Base-by-base conservation (phyloP, 495 filamentous ascomycete species). In the Thermochaetoides thermophila region DNA sequence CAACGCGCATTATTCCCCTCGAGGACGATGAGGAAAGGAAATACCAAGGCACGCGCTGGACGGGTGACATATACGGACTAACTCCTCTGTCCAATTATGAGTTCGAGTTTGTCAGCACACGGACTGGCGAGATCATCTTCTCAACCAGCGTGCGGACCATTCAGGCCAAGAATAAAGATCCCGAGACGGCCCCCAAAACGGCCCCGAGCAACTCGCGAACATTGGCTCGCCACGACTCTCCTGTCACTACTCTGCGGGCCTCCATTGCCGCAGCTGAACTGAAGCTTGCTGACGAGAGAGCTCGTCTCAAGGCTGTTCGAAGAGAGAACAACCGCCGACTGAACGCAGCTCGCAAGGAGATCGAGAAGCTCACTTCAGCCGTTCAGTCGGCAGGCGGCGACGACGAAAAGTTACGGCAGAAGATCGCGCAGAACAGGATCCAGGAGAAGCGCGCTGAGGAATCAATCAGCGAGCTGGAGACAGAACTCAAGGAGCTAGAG, bases 1-100 rank as follows among this genome's bases (percentile, higher is more conserved):
- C 84, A 10, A 81, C 76, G 7, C 69, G 71, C 22, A 81, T 92
- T 43, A 64, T 60, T 32, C 61, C 63, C 25, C 63, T 69, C 34
- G 61, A 69, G 7, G 70, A 69, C 38, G 69, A 61, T 13, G 65
- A 72, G 27, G 71, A 53, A 25, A 57, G 62, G 29, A 49, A 49
- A 17, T 38, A 48, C n/a, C 45, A 54, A 16, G 61, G 61, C 17
- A 51, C 50, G 12, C 57, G 59, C 25, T 94, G 80, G 78, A 69
- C 68, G 28, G 85, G 84, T 25, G 82, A 91, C 56, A 82, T 95
- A 18, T 89, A 81, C 31, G 85, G 85, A 27, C 73, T 95, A 24
- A 82, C 84, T 10, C 80, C 85, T 6, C 68, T 78, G 45, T 84
- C 81, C 34, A 85, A 75, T 45, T 95, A 92, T 53, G 73, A 73